Evolutionary conservation across 768 basidiomycete genomes (phyloP).

Genomic region (Rhodotorula toruloides): DNA sequence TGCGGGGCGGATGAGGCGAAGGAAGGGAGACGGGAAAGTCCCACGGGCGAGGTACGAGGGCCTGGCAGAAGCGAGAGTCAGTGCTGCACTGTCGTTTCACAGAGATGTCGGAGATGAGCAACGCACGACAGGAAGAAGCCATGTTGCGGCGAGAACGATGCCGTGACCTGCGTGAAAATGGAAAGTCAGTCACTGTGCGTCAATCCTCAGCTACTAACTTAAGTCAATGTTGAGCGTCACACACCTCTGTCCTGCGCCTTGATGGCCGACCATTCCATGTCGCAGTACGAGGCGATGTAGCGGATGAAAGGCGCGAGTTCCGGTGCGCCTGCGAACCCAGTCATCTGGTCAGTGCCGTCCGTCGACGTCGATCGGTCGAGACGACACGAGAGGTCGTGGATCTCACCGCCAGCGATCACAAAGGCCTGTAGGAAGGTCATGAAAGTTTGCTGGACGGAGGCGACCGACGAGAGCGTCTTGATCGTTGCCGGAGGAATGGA

Average conservation of each 20-base stretch:
- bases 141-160: constrained; percentile 84
- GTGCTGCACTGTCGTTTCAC: not conserved
- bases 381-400: not conserved
- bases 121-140: constrained; percentile 47
- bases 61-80: not conserved
- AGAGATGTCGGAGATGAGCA: not conserved
- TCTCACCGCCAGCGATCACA: constrained; percentile 59
- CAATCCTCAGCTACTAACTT: not conserved
- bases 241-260: constrained; percentile 49
- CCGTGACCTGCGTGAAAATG: constrained; percentile 55
- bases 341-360: too few relatives aligned
- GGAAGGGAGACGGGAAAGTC: constrained; percentile 22
- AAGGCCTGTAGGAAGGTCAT: constrained; percentile 72
- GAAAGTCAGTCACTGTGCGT: not conserved
- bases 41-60: constrained; percentile 37
- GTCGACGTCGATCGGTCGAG: not conserved
- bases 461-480: constrained; percentile 56
- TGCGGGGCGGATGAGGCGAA: not conserved
- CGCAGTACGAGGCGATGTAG: constrained; percentile 71
- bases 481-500: constrained; percentile 68
- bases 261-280: constrained; percentile 67
- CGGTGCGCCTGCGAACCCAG: constrained; percentile 50
- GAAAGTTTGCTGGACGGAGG: constrained; percentile 60
- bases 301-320: constrained; percentile 67
- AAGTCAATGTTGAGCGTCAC: not conserved